Evolutionary conservation across 306 rosid genomes (phyloP), one percentile per base, ranked within the genome.

Genomic region (Herpetospermum pedunculosum): DNA sequence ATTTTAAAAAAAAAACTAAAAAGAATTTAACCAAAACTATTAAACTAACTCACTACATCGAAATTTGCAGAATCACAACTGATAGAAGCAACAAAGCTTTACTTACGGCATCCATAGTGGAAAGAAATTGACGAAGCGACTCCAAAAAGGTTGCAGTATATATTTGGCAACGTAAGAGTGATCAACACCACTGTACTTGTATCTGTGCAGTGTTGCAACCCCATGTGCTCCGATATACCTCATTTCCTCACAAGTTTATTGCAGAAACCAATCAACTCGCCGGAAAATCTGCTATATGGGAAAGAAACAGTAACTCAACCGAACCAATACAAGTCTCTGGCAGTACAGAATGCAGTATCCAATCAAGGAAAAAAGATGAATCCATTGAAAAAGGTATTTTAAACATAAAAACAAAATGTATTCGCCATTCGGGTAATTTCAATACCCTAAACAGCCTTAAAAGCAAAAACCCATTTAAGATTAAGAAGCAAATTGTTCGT

Each of bases 81-180:
- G 52, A 40, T 23, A 67, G 52, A 67, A 44, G 8, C 55, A 44
- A 25, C 14, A 2, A 69, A 46, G 41, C 57, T 69, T 46, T 37
- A 84, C 96, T 91, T 83, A 95, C 97, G 99, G 96, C 97, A 95
- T 91, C 99, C 99, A 95, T 43, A 89, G 86, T 0, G 99, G 99
- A 72, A 95, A 95, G 72, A 91, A 26, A 37, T 78, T 83, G 77
- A 95, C 96, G 46, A 87, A 83, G 76, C 90, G 96, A 75, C 77
- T 77, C 96, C 97, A 91, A 73, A 95, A 95, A 69, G 99, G 97
- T 69, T 95, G 97, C 75, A 95, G 81, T 38, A 91, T 78, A 83
- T 95, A 95, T 91, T 91, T 95, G 80, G 99, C 96, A n/a, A 81
- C 46, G 12, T 83, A 91, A 18, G 99, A 95, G 84, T 95, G 89